Evolutionary conservation across 305 asterid genomes (phyloP).

Genomic region (Solanum hybrid): DNA sequence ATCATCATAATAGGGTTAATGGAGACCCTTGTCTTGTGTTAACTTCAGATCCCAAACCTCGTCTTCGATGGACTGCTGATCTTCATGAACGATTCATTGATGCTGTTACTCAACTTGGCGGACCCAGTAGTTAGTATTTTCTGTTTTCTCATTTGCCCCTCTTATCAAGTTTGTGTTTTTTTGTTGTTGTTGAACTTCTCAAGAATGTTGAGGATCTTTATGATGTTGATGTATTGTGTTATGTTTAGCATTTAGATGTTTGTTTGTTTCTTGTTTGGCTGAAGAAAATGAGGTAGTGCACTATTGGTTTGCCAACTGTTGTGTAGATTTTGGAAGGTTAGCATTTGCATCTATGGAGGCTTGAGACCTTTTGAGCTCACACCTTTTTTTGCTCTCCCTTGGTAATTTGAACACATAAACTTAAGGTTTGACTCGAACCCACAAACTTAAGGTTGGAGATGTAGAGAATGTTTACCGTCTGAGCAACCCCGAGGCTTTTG

Average conservation of each 20-base stretch:
- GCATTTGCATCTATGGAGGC: neutral
- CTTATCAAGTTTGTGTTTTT: neutral
- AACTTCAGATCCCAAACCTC: constrained; percentile 75
- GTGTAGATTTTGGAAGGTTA: neutral
- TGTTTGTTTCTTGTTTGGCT: neutral
- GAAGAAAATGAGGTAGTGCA: neutral
- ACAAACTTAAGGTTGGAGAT: neutral
- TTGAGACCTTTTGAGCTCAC: neutral
- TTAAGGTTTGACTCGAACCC: neutral
- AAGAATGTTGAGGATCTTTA: neutral
- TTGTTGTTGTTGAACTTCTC: neutral
- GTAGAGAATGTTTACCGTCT: neutral
- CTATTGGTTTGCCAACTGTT: neutral
- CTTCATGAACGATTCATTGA: constrained; percentile 85
- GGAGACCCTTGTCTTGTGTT: constrained; percentile 64
- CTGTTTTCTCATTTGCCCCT: neutral
- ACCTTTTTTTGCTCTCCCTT: neutral
- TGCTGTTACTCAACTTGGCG: constrained; percentile 90
- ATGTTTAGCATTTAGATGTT: neutral
- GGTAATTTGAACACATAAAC: neutral
- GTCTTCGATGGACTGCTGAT: constrained; percentile 87
- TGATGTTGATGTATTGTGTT: neutral
- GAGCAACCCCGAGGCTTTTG: neutral
- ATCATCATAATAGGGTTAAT: neutral
- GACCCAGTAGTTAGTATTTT: constrained; percentile 59